Evolutionary conservation across 371 early-diverging fungal genomes (phyloP).

Genomic region (Apophysomyces trapeziformis): DNA sequence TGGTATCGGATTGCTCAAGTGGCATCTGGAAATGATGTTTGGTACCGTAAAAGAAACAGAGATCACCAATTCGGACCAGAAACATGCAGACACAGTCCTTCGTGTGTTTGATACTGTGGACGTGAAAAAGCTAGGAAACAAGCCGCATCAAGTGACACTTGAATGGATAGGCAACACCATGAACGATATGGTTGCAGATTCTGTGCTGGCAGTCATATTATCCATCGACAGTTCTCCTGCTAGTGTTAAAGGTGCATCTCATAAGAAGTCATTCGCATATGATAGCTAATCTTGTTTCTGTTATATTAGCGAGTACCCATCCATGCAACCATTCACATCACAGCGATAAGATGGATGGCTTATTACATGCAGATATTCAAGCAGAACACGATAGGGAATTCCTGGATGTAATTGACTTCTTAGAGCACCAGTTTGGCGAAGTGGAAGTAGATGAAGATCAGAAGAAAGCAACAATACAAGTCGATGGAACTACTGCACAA

Average conservation of each 20-base stretch:
- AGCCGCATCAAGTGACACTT: constrained; percentile 65
- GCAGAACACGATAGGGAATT: constrained; percentile 39
- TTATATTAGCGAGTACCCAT: constrained; percentile 39
- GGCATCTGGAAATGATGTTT: constrained; percentile 94
- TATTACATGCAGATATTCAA: constrained; percentile 21
- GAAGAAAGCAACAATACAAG: constrained; percentile 38
- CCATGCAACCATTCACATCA: constrained; percentile 44
- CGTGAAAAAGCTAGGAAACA: constrained; percentile 59
- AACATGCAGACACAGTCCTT: constrained; percentile 38
- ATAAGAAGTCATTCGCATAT: neutral
- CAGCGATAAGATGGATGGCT: constrained; percentile 18
- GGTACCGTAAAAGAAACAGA: constrained; percentile 61
- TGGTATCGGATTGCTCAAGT: constrained; percentile 79
- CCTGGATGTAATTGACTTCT: constrained; percentile 35
- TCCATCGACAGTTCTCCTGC: constrained; percentile 90
- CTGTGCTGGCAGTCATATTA: constrained; percentile 84
- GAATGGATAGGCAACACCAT: constrained; percentile 94
- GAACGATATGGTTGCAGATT: constrained; percentile 97
- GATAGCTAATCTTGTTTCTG: neutral
- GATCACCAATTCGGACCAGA: constrained; percentile 21
- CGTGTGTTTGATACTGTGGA: constrained; percentile 82
- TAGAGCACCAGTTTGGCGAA: constrained; percentile 50
- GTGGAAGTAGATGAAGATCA: constrained; percentile 45
- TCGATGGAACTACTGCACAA: constrained; percentile 51
- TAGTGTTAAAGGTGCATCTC: constrained; percentile 77